These are phyloP conservation scores for Parietaria judaica DNA, from an alignment of 306 rosid species.

Conservation along the genomic window DNA sequence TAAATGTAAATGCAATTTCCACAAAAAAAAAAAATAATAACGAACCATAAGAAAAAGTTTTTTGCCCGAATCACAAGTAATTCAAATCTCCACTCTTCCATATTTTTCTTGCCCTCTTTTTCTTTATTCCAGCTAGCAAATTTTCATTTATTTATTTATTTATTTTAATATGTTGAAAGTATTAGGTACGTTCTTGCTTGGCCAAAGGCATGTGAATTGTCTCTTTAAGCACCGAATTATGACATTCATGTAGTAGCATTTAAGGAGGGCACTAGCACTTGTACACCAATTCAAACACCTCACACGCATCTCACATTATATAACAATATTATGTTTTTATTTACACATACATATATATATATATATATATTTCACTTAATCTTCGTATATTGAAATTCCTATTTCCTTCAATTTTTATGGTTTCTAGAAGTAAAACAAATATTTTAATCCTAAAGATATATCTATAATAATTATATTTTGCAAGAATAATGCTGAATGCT, in stretches of 20 bases:
- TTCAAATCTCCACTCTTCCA: not conserved
- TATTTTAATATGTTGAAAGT: not conserved
- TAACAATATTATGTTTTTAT: not conserved
- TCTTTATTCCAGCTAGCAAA: not conserved
- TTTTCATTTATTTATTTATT: not conserved
- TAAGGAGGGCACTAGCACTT: slow-evolving; percentile 4
- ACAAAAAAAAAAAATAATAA: no score
- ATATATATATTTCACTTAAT: not conserved
- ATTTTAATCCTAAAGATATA: no score
- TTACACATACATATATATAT: not conserved
- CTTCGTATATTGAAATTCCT: not conserved
- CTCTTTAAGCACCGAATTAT: slow-evolving; percentile 16
- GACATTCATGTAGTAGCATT: slow-evolving; percentile 33
- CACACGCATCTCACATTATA: not conserved
- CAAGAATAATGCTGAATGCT: no score
- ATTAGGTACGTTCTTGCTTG: slow-evolving; percentile 2
- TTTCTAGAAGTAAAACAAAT: slow-evolving; percentile 5
- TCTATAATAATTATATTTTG: no score
- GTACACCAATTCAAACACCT: not conserved
- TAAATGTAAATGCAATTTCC: no score
- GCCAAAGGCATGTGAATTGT: slow-evolving; percentile 21
- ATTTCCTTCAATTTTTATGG: not conserved
- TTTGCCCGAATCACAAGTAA: not conserved
- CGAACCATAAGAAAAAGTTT: no score
- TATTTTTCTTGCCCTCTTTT: not conserved